Percentiles rank a stretch among this genome's conserved stretches.
phyloP scores from a whole-genome alignment of 768 basidiomycete species.

The Lentinula aciculospora region DNA sequence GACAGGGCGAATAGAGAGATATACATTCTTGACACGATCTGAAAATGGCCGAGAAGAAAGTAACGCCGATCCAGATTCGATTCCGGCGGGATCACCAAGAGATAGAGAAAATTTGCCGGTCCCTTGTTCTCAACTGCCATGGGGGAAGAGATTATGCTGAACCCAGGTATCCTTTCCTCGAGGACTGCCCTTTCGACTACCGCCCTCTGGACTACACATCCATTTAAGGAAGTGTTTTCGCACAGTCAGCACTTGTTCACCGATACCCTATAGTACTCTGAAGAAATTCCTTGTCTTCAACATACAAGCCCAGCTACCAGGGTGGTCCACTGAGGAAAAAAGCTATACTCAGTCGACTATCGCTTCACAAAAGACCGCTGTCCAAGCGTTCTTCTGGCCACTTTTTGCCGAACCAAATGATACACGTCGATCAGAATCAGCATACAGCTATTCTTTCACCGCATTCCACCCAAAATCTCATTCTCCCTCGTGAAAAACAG shows the following conservation, averaged over 20 bases:
- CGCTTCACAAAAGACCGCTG: background rate
- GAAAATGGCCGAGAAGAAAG: constrained; percentile 7
- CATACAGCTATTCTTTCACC: constrained; percentile 2
- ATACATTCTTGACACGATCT: constrained; percentile 1
- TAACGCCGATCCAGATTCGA: constrained; percentile 7
- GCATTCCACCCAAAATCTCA: constrained; percentile 3
- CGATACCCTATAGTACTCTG: background rate
- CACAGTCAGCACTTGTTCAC: background rate
- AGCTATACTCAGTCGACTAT: background rate
- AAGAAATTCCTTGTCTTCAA: background rate
- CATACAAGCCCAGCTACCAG: background rate
- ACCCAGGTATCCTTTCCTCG: background rate
- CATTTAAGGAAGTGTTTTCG: background rate
- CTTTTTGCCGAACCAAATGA: background rate
- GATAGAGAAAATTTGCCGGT: background rate
- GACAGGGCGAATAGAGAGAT: background rate
- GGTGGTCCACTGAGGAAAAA: background rate
- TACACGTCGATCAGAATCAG: constrained; percentile 7
- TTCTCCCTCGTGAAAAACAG: background rate
- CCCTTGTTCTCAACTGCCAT: background rate
- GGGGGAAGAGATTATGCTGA: background rate
- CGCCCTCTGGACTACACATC: background rate
- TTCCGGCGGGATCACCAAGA: constrained; percentile 3
- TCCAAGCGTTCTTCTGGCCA: background rate
- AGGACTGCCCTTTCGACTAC: background rate